A percentile compares a stretch with the other conserved stretches of the same genome.
Conservation (phyloP, 352 stramenopile genomes). For the Phytophthora idaei region DNA sequence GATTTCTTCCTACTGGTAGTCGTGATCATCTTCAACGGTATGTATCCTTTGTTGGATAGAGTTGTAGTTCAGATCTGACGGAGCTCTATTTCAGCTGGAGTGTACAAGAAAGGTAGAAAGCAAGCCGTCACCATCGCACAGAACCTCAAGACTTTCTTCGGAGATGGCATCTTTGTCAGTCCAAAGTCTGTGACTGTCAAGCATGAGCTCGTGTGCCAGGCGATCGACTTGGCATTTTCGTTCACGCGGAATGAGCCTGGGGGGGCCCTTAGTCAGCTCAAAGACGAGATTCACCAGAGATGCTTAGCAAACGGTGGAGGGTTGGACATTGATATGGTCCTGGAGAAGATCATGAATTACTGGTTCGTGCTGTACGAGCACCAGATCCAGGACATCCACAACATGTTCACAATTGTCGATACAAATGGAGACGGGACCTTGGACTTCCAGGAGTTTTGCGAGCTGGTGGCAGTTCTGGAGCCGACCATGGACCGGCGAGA, state of each 20-base stretch:
- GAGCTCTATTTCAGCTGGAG: slow-evolving; percentile 43
- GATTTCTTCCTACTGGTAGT: slow-evolving; percentile 83
- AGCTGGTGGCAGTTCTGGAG: slow-evolving; percentile 66
- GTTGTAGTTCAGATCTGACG: slow-evolving; percentile 1
- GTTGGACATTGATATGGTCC: slow-evolving; percentile 70
- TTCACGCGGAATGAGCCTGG: slow-evolving; percentile 54
- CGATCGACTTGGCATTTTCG: slow-evolving; percentile 80
- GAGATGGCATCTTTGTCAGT: slow-evolving; percentile 71
- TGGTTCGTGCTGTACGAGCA: slow-evolving; percentile 82
- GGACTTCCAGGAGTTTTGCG: slow-evolving; percentile 78
- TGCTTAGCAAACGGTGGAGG: slow-evolving; percentile 30
- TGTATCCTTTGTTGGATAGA: neutral
- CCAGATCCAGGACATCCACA: slow-evolving; percentile 79
- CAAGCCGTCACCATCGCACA: slow-evolving; percentile 70
- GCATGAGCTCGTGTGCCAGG: slow-evolving; percentile 64
- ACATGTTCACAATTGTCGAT: slow-evolving; percentile 75
- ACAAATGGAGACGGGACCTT: slow-evolving; percentile 71
- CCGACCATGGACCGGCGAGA: slow-evolving; percentile 71
- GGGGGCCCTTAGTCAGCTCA: slow-evolving; percentile 49
- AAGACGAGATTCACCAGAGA: slow-evolving; percentile 59
- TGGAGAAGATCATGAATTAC: slow-evolving; percentile 83
- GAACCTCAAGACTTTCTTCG: slow-evolving; percentile 71
- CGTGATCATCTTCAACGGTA: slow-evolving; percentile 82
- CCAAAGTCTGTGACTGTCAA: slow-evolving; percentile 55
- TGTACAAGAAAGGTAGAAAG: slow-evolving; percentile 74